Conservation (phyloP, 2,329 filamentous ascomycete species). For the Curvularia sp. region DNA sequence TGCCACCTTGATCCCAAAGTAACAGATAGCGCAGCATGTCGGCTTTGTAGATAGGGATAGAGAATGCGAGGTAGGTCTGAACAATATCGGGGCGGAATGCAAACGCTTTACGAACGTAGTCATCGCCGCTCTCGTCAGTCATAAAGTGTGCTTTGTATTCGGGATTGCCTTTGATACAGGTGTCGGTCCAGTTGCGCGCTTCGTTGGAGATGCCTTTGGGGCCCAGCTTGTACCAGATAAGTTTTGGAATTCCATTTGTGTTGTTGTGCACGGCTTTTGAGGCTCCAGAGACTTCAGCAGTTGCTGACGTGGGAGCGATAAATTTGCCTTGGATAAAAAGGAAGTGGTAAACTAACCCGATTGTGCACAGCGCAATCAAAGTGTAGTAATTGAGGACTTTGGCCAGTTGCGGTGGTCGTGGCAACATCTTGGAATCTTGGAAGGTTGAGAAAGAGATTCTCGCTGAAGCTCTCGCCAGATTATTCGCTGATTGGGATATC, state of each 20-base stretch:
- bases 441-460: not conserved
- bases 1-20: constrained; percentile 51
- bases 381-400: constrained; percentile 11
- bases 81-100: constrained; percentile 49
- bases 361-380: constrained; percentile 1
- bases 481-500: not conserved
- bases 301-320: not conserved
- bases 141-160: constrained; percentile 39
- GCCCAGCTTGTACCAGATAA: constrained; percentile 52
- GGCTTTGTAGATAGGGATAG: constrained; percentile 51
- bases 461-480: not conserved
- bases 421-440: constrained; percentile 6
- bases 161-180: constrained; percentile 41
- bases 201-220: constrained; percentile 45
- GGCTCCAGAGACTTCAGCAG: not conserved
- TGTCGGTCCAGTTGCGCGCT: constrained; percentile 41
- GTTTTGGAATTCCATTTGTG: constrained; percentile 36
- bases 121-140: constrained; percentile 41
- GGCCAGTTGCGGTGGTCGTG: not conserved
- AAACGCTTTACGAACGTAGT: constrained; percentile 46
- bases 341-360: constrained; percentile 11
- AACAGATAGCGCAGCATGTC: constrained; percentile 55
- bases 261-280: not conserved
- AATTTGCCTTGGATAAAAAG: constrained; percentile 2
- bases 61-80: constrained; percentile 43